A percentile compares a stretch with the other conserved stretches of the same genome.
These are phyloP conservation scores for Peltaster fructicola DNA, from an alignment of 2,329 filamentous ascomycete species.

Conservation along the genomic window DNA sequence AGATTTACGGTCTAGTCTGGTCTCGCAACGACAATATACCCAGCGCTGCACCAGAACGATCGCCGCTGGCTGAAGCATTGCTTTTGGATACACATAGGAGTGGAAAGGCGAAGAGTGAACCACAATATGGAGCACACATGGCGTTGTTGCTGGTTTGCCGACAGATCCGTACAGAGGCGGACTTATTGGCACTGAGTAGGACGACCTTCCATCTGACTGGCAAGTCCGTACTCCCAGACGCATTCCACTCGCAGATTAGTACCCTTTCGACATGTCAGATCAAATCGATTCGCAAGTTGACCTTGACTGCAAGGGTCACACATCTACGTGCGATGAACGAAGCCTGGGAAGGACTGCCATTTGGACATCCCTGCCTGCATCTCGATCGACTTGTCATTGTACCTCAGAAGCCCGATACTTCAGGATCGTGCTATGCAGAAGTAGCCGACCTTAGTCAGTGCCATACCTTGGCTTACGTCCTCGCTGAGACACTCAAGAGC, in stretches of 20 bases:
- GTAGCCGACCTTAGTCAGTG: constrained; percentile 19
- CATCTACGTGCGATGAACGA: constrained; percentile 19
- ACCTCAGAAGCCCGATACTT: constrained; percentile 15
- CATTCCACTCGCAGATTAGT: constrained; percentile 12
- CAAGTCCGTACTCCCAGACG: constrained; percentile 10
- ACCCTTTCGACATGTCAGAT: constrained; percentile 9
- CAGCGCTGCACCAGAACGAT: not conserved
- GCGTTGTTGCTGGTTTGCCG: constrained; percentile 3
- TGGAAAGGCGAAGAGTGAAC: not conserved
- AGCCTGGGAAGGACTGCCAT: constrained; percentile 17
- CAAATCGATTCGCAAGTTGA: constrained; percentile 16
- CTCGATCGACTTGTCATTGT: constrained; percentile 18
- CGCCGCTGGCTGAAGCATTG: constrained; percentile 1
- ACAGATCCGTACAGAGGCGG: constrained; percentile 12
- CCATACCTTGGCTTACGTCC: constrained; percentile 20
- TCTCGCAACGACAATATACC: constrained; percentile 1
- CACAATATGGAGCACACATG: constrained; percentile 3
- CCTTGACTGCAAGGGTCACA: constrained; percentile 15
- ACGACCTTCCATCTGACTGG: constrained; percentile 15
- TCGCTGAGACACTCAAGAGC: constrained; percentile 19
- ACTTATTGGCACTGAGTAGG: constrained; percentile 15
- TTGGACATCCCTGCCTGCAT: constrained; percentile 14
- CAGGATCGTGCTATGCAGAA: constrained; percentile 14
- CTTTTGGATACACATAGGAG: not conserved
- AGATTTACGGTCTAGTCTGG: constrained; percentile 4